Evolutionary conservation across 108 stramenopile genomes (phyloP).

Genomic region (Discostella stelligeroides): DNA sequence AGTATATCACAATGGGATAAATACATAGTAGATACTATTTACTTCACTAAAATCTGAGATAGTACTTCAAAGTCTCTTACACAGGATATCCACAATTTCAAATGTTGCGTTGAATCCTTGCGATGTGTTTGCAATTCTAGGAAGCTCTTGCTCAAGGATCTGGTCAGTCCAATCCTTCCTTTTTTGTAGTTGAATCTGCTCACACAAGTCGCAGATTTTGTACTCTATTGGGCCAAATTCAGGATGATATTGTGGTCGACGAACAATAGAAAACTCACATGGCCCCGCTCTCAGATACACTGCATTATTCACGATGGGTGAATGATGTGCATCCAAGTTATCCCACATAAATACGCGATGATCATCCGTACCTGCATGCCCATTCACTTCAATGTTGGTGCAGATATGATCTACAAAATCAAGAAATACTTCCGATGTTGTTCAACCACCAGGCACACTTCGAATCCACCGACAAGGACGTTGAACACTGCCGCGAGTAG

Average conservation of each 20-base stretch:
- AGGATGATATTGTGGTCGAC: slow-evolving; percentile 17
- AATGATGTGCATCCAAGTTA: too few species aligned
- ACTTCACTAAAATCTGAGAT: too few species aligned
- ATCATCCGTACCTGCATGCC: slow-evolving; percentile 10
- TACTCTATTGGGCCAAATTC: too few species aligned
- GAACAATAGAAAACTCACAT: slow-evolving; percentile 16
- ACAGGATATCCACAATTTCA: slow-evolving; percentile 14
- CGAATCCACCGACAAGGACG: slow-evolving; percentile 13
- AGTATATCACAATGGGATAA: too few species aligned
- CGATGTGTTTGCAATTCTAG: background rate
- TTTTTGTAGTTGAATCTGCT: background rate
- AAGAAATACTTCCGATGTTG: slow-evolving; percentile 12
- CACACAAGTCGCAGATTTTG: slow-evolving; percentile 17
- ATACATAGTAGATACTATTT: too few species aligned
- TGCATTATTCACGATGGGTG: too few species aligned
- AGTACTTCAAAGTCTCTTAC: too few species aligned
- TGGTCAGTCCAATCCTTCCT: slow-evolving; percentile 1
- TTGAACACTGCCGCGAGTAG: background rate
- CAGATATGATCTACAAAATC: slow-evolving; percentile 21
- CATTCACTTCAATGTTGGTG: slow-evolving; percentile 16
- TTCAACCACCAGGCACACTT: slow-evolving; percentile 3
- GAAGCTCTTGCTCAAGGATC: slow-evolving; percentile 9
- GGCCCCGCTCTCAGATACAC: slow-evolving; percentile 19
- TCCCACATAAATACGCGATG: slow-evolving; percentile 18
- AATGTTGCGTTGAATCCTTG: slow-evolving; percentile 1